Evolutionary conservation across 495 filamentous ascomycete genomes (phyloP).

Genomic region (Daldinia decipiens): DNA sequence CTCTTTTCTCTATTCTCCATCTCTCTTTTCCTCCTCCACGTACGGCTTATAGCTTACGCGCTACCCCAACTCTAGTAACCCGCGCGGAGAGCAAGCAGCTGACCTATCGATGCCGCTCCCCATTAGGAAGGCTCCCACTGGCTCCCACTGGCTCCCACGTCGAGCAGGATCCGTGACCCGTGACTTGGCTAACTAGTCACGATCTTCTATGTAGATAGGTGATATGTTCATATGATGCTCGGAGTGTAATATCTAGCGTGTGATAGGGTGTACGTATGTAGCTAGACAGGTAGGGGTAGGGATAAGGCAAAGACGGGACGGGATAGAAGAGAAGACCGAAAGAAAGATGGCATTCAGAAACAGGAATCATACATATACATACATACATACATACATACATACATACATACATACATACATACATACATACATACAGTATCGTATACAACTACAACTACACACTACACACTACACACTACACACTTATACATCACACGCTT

Average conservation of each 20-base stretch:
- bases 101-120: conserved; percentile 36
- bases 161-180: conserved; percentile 28
- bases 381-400: no score
- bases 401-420: no score
- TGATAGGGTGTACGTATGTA: no score
- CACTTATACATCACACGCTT: no score
- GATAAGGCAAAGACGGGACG: conserved; percentile 25
- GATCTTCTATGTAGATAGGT: conserved; percentile 19
- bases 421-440: no score
- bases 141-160: conserved; percentile 9
- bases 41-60: conserved; percentile 10
- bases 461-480: no score
- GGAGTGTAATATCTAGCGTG: background rate
- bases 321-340: conserved; percentile 14
- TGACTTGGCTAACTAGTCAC: conserved; percentile 34
- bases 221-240: background rate
- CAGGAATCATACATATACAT: no score
- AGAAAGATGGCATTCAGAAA: conserved; percentile 15
- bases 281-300: no score
- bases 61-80: conserved; percentile 42
- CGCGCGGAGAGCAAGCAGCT: conserved; percentile 33
- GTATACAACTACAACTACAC: no score
- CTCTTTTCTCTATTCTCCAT: conserved; percentile 4
- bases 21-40: background rate
- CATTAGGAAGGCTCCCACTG: conserved; percentile 40